Percentiles rank a stretch among this genome's conserved stretches.
phyloP scores from a whole-genome alignment of 805 yeast genomes.

The Sugiyamaella smithiae region DNA sequence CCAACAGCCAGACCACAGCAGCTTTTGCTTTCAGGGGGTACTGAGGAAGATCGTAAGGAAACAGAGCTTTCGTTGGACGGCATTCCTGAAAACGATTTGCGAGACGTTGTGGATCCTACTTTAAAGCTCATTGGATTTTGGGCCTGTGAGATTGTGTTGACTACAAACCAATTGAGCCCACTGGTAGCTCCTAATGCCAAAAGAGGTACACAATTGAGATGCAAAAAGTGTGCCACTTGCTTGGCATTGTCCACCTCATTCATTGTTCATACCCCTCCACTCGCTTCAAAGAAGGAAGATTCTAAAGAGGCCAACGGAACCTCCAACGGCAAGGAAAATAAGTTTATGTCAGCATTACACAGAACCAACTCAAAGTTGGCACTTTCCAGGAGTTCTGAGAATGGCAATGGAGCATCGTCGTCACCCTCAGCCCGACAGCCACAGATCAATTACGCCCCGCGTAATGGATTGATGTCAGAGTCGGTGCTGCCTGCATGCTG shows the following conservation, averaged over 20 bases:
- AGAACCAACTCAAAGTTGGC: constrained; percentile 14
- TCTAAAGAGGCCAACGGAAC: constrained; percentile 38
- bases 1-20: constrained; percentile 12
- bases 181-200: not conserved
- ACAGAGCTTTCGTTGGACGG: constrained; percentile 3
- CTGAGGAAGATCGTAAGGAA: not conserved
- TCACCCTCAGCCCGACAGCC: not conserved
- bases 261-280: constrained; percentile 54
- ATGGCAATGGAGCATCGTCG: not conserved
- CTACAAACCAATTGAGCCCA: constrained; percentile 2
- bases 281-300: not conserved
- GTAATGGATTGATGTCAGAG: constrained; percentile 23
- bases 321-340: constrained; percentile 11
- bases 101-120: constrained; percentile 1
- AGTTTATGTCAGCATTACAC: not conserved
- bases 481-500: constrained; percentile 42
- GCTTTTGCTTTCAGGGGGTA: not conserved
- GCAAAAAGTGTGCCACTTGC: constrained; percentile 75
- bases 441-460: constrained; percentile 17
- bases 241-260: constrained; percentile 64
- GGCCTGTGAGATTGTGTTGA: constrained; percentile 11
- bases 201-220: constrained; percentile 47
- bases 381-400: not conserved
- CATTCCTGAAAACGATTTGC: constrained; percentile 9
- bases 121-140: constrained; percentile 11